Base-by-base conservation (phyloP, 2,329 filamentous ascomycete species). In the Penicillium sp. region DNA sequence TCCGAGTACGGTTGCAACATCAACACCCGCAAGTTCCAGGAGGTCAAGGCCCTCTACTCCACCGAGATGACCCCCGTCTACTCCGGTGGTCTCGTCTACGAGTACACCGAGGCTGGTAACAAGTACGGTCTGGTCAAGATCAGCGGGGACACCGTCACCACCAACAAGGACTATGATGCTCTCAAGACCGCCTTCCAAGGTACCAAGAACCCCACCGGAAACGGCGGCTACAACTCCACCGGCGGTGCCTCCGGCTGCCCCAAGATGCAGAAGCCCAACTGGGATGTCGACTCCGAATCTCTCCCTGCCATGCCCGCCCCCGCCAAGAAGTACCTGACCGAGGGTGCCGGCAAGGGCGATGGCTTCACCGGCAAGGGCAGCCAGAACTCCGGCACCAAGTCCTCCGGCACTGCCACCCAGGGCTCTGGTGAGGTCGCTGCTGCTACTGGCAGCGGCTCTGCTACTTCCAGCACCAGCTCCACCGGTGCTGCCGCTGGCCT, bases 61-160 rank as follows among this genome's bases (percentile, higher is more conserved):
- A 77, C 76, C 21, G 75, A 96, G 59, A 97, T 97, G 93, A 92
- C 89, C 8, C 67, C 76, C 19, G 92, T 97, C 69, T 97, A 96
- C 84, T 97, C 93, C 41, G 94, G 94, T 69, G 94, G 94, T 75
- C 85, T 99, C 39, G 90, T 97, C 75, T 99, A 97, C 79, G 93
- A 97, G 78, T 99, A 96, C 81, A 88, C 89, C 10, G 89, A 96
- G 78, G 91, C 96, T 77, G 82, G 82, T 60, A 91, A 87, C 78
- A 82, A 87, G 45, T 97, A 87, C 76, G 93, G 93, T 63, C 87
- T 96, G 58, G 91, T 93, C 71, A 78, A 84, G 57, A 80, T 94
- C 70, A 70, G 75, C 47, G 83, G 82, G 62, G 68, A 75, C 71
- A 76, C 75, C 29, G 82, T 89, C 33, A 78, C 78, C 33, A 83